Evolutionary conservation across 129 eudicot genomes (phyloP), one percentile per base, ranked within the genome.

Genomic region (Gnaphalium uliginosum): DNA sequence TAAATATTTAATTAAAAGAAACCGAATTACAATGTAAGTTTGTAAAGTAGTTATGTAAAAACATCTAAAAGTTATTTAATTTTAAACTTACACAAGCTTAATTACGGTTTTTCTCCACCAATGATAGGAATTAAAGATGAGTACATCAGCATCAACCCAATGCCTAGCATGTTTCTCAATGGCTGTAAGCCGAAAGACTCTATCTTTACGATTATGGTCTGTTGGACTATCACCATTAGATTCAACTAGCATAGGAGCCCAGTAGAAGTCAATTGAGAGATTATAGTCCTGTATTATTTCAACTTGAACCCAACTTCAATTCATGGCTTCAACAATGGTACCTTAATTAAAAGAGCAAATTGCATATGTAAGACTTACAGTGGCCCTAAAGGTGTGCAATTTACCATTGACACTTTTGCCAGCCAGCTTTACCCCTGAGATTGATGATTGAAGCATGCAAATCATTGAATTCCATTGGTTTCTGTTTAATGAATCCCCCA

Each of bases 391-490:
- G 69, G 66, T 76, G 75, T 73, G 80, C 72, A 86, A 79, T 21
- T 78, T 81, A 29, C 82, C 82, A 60, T 81, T 76, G 56, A 76
- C 66, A 15, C 76, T 66, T 58, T 6, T 18, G 18, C 25, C 41
- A 43, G 77, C 80, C 39, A 60, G 22, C 22, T 85, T 64, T 10
- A 7, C 21, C 33, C 85, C 79, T 11, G 72, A 71, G 69, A 89
- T 80, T 0, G 75, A 64, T 64, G 87, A 72, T 22, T 86, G 86
- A 24, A 86, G 71, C 27, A 89, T 68, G 71, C 91, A 89, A 10
- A 89, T 84, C 91, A 89, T 84, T 0, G 95, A 89, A 10, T 74
- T 83, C 91, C 91, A 89, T 69, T 89, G 95, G 18, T 84, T 84
- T 73, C 95, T 74, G 78, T 84, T 86, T 29, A 89, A 22, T 0